Evolutionary conservation across 495 filamentous ascomycete genomes (phyloP).

Genomic region (Friedmanniomyces simplex): DNA sequence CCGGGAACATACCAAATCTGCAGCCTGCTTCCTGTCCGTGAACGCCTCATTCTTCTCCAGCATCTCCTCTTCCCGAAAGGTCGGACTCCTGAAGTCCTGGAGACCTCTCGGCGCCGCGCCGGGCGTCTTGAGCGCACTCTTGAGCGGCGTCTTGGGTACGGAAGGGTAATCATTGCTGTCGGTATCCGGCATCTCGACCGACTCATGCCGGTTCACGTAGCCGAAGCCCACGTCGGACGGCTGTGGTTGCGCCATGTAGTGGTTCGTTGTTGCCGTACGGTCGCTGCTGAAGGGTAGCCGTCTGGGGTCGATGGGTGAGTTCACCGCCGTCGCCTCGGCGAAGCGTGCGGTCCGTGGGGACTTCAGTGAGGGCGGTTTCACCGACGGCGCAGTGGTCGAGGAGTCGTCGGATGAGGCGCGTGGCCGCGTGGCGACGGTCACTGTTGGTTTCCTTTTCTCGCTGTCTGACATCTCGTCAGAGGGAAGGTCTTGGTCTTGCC

Average conservation of each 20-base stretch:
- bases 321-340: slow-evolving; percentile 77
- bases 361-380: slow-evolving; percentile 47
- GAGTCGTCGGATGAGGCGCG: slow-evolving; percentile 24
- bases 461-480: slow-evolving; percentile 28
- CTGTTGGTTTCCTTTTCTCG: slow-evolving; percentile 23
- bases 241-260: slow-evolving; percentile 52
- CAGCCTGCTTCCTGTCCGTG: slow-evolving; percentile 71
- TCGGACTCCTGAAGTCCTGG: slow-evolving; percentile 63
- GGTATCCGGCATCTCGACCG: slow-evolving; percentile 38
- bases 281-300: slow-evolving; percentile 54
- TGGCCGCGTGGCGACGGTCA: slow-evolving; percentile 24
- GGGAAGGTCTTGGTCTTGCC: neutral
- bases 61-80: slow-evolving; percentile 65
- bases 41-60: slow-evolving; percentile 68
- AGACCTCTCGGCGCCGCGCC: slow-evolving; percentile 60
- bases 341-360: slow-evolving; percentile 76
- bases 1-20: slow-evolving; percentile 62
- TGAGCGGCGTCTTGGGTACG: slow-evolving; percentile 63
- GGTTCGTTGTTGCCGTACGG: slow-evolving; percentile 41
- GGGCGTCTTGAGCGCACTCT: slow-evolving; percentile 76
- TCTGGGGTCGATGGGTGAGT: slow-evolving; percentile 64
- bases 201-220: slow-evolving; percentile 57
- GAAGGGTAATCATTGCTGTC: slow-evolving; percentile 36
- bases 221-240: slow-evolving; percentile 85
- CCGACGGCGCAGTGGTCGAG: slow-evolving; percentile 18